Conservation (phyloP, 2,329 filamentous ascomycete species). For the Venturia aucupariae region DNA sequence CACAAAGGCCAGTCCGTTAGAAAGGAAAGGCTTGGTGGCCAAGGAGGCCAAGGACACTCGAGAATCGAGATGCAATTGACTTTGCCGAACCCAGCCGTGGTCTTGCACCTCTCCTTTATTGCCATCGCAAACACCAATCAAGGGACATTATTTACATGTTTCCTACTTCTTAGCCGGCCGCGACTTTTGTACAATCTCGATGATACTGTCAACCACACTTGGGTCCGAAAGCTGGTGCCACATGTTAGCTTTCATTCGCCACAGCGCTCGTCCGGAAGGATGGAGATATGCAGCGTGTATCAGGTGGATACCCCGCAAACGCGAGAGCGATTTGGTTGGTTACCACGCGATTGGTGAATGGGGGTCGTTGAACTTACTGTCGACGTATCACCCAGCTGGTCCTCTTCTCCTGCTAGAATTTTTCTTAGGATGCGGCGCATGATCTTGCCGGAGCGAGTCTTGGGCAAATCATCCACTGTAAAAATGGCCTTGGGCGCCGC, state of each 20-base stretch:
- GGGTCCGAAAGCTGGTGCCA: slow-evolving; percentile 70
- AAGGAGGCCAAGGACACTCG: not conserved
- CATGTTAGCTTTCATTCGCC: not conserved
- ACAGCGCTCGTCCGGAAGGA: not conserved
- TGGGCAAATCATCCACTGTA: slow-evolving; percentile 86
- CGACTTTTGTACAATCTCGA: slow-evolving; percentile 62
- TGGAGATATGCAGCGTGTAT: slow-evolving; percentile 1
- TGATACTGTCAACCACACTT: slow-evolving; percentile 80
- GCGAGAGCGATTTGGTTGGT: not conserved
- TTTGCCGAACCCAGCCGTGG: not conserved
- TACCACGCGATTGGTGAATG: not conserved
- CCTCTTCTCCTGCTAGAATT: slow-evolving; percentile 94
- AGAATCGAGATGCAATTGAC: not conserved
- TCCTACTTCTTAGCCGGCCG: slow-evolving; percentile 32
- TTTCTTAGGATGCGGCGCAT: slow-evolving; percentile 96
- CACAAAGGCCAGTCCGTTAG: not conserved
- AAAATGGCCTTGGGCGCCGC: slow-evolving; percentile 91
- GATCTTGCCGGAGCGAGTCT: slow-evolving; percentile 97
- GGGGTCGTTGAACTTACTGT: slow-evolving; percentile 55
- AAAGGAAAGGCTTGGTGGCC: not conserved
- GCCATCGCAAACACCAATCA: not conserved
- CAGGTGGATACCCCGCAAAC: slow-evolving; percentile 6
- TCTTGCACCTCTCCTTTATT: not conserved
- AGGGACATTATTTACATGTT: not conserved
- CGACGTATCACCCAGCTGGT: slow-evolving; percentile 86